Evolutionary conservation across 1,284 basidiomycete species (phyloP), one percentile per base, ranked within the genome.

Genomic region (Golubevia sp.): DNA sequence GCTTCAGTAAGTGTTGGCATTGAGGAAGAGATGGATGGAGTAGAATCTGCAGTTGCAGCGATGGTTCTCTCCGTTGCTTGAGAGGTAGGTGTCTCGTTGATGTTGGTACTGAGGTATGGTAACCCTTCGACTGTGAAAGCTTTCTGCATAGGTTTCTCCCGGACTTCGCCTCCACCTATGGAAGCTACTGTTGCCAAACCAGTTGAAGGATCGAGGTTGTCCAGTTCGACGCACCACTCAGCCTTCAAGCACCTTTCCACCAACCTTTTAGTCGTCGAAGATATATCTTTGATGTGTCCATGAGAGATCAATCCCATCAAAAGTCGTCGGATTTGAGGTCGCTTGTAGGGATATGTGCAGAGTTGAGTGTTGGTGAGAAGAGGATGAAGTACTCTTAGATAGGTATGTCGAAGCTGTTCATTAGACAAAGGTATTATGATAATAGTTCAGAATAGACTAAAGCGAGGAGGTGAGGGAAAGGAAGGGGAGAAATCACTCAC

Each of bases 361-460:
- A 99, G 87, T 84, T 99, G 97, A 0, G 97, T 99, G 82, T 93
- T 93, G 18, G 92, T 94, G 25, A 99, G 88, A 2, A 99, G 89
- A 0, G 96, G 96, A 79, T 98, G 93, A 3, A 99, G 87, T 1
- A 99, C 97, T 15, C 96, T 91, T 20, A 99, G 90, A 80, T 96
- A 99, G 0, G 96, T 98, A 84, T 99, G 96, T 34, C 94, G 91
- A 48, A 99, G 87, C 92, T 97, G 77, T n/a, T n/a, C n/a, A n/a
- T n/a, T n/a, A n/a, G n/a, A n/a, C n/a, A n/a, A 49, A 23, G 18
- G 48, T n/a, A n/a, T n/a, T n/a, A n/a, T n/a, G n/a, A n/a, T n/a
- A n/a, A n/a, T n/a, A n/a, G n/a, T n/a, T n/a, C n/a, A n/a, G n/a
- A n/a, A n/a, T n/a, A n/a, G n/a, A n/a, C n/a, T n/a, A n/a, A n/a